Evolutionary conservation across 805 yeast genomes (phyloP).

Genomic region (Groenewaldozyma tartarivorans): DNA sequence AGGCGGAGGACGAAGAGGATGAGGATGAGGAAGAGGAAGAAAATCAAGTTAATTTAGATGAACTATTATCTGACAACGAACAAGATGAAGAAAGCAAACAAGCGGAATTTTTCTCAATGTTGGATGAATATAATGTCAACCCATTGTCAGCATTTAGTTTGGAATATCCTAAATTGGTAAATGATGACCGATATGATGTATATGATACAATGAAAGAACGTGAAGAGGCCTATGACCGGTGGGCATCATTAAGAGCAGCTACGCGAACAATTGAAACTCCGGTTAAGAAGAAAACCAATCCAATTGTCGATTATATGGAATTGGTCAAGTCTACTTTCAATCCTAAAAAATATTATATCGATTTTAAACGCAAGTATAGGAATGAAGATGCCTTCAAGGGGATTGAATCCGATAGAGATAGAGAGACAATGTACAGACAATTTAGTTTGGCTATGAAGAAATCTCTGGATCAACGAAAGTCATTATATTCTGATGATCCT

Average conservation of each 20-base stretch:
- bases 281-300: slow-evolving; percentile 5
- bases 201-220: slow-evolving; percentile 30
- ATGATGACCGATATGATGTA: slow-evolving; percentile 34
- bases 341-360: slow-evolving; percentile 28
- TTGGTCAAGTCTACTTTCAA: slow-evolving; percentile 22
- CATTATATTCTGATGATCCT: background rate
- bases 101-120: slow-evolving; percentile 27
- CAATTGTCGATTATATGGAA: slow-evolving; percentile 21
- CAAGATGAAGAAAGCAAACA: slow-evolving; percentile 7
- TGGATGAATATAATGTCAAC: slow-evolving; percentile 29
- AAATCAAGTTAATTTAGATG: slow-evolving; percentile 16
- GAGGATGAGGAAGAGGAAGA: slow-evolving; percentile 9
- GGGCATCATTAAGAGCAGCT: slow-evolving; percentile 28
- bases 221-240: slow-evolving; percentile 34
- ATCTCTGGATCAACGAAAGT: slow-evolving; percentile 12
- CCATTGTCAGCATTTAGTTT: slow-evolving; percentile 42
- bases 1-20: slow-evolving; percentile 8
- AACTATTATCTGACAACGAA: slow-evolving; percentile 18
- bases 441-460: slow-evolving; percentile 17
- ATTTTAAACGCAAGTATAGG: slow-evolving; percentile 31
- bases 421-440: slow-evolving; percentile 33
- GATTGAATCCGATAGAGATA: slow-evolving; percentile 27
- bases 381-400: slow-evolving; percentile 20
- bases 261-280: background rate
- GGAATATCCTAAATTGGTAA: slow-evolving; percentile 32